Evolutionary conservation across 345 rosid species (phyloP), one percentile per base, ranked within the genome.

Genomic region (Acer saccharum): DNA sequence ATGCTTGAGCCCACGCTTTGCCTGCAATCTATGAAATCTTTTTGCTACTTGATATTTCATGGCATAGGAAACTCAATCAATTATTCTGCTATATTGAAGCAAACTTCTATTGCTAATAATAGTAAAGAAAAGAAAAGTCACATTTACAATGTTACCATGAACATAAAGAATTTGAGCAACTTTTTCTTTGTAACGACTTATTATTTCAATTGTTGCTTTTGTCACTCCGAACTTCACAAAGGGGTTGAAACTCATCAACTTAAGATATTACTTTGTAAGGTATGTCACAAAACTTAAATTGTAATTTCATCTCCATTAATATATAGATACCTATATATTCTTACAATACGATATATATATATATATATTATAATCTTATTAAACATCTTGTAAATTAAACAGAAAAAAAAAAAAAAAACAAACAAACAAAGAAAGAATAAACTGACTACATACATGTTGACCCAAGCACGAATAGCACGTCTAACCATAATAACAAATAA

Each of bases 171-270:
- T 74, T 60, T 82, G 78, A 71, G 86, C 83, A 62, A 91, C 91
- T 86, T 88, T 95, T 58, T 98, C 99, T 23, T 23, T 23, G 25
- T 23, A 23, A 23, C 25, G 1, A 23, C 99, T 95, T 0, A 98
- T 95, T 61, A 95, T 95, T 82, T 92, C 96, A 64, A 95, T 93
- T 0, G 98, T 93, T 52, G 99, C 99, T 82, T 95, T 93, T 23
- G 25, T 95, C 98, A 21, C 99, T 95, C 82, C 92, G 99, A 78
- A 95, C 98, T 90, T 93, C 99, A 71, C 98, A 23, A 23, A 23
- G 25, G 0, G 92, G 96, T 79, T 93, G 96, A 84, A 95, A 93
- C 84, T 95, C 99, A 69, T 93, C 98, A 12, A 95, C 83, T 80
- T 52, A 29, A 29, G 35, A 29, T 29, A 29, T 29, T 29, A 29